phyloP scores from a whole-genome alignment of 345 rosid genomes.

The Populus alba region DNA sequence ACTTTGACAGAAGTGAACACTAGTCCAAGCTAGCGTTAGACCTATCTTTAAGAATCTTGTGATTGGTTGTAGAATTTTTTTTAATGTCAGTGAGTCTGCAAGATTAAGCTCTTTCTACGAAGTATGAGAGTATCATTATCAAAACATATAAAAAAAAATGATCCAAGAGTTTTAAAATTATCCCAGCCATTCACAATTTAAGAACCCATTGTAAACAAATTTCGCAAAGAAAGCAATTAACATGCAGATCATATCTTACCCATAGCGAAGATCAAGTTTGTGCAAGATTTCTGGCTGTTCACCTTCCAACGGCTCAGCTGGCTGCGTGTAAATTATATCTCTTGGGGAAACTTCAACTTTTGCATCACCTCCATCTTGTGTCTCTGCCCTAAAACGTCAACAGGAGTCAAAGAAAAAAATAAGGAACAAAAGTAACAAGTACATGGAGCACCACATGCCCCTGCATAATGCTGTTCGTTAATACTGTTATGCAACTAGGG shows the following conservation, averaged over 20 bases:
- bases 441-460: background rate
- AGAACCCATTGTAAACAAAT: conserved; percentile 7
- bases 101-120: background rate
- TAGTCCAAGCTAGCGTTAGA: background rate
- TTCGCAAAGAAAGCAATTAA: background rate
- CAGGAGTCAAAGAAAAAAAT: conserved; percentile 1
- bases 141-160: background rate
- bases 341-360: conserved; percentile 94
- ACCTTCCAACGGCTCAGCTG: conserved; percentile 68
- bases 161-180: background rate
- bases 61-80: background rate
- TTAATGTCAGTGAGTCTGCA: background rate
- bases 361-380: conserved; percentile 97
- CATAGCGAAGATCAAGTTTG: conserved; percentile 95
- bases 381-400: conserved; percentile 76
- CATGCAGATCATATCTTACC: conserved; percentile 44
- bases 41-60: background rate
- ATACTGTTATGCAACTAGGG: background rate
- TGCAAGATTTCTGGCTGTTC: conserved; percentile 77
- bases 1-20: background rate
- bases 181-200: background rate
- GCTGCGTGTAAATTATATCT: conserved; percentile 77
- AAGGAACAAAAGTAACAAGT: background rate
- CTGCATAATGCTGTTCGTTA: background rate
- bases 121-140: background rate